Percentiles rank a stretch among this genome's conserved stretches.
These are phyloP conservation scores for Cercospora brassicicola DNA, from an alignment of 2,329 filamentous ascomycete genomes.

Conservation along the genomic window DNA sequence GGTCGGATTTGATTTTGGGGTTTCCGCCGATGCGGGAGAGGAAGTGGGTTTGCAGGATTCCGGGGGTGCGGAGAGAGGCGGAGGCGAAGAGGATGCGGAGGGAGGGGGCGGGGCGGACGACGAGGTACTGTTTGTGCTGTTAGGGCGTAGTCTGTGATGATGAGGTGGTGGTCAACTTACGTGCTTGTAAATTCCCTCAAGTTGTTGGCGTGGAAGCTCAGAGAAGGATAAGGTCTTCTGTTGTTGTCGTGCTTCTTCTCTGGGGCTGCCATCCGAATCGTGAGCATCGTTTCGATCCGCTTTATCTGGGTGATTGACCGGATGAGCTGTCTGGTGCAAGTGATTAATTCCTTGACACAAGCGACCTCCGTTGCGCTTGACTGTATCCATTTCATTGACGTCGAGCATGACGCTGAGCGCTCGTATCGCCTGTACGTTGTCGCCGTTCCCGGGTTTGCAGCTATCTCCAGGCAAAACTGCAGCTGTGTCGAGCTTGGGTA, in stretches of 20 bases:
- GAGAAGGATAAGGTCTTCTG: neutral
- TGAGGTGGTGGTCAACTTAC: conserved; percentile 42
- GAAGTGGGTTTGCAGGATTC: conserved; percentile 51
- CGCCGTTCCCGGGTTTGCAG: conserved; percentile 27
- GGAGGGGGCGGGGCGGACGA: conserved; percentile 50
- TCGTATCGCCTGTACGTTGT: conserved; percentile 49
- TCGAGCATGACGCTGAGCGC: conserved; percentile 69
- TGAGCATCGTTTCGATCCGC: neutral
- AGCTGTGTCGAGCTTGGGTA: conserved; percentile 44
- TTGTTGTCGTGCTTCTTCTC: neutral
- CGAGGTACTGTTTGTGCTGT: conserved; percentile 43
- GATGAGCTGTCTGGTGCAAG: conserved; percentile 47
- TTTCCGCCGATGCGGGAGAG: conserved; percentile 52
- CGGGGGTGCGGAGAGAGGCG: conserved; percentile 50
- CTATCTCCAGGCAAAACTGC: conserved; percentile 32
- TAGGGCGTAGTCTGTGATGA: neutral
- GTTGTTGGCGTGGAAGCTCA: conserved; percentile 34
- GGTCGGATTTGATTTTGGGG: conserved; percentile 53
- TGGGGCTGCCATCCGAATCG: conserved; percentile 13
- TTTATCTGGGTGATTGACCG: neutral
- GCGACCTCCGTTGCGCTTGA: conserved; percentile 62
- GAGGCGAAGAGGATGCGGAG: conserved; percentile 53
- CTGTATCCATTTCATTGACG: conserved; percentile 62
- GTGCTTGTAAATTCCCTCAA: conserved; percentile 58
- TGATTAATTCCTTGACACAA: conserved; percentile 56